Evolutionary conservation across 257 asterid genomes (phyloP), one percentile per base, ranked within the genome.

Genomic region (Fraxinus anomala): DNA sequence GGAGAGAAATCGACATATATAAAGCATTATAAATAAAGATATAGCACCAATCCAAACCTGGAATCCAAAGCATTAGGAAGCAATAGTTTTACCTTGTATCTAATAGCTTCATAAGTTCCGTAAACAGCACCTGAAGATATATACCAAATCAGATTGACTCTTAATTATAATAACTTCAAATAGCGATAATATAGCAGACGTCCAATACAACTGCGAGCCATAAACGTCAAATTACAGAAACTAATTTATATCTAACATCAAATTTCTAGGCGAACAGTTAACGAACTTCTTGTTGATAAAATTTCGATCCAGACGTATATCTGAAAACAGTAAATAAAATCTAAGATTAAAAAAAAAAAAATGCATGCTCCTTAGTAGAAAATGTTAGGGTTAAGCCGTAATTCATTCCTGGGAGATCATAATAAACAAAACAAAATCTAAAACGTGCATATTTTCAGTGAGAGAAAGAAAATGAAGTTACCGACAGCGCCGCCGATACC

Each of bases 401-500:
- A 63, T 63, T 34, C 69, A 10, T 26, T 63, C 1, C 1, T 61
- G 31, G 31, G 31, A 61, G 68, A 61, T 8, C 4, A 23, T 1
- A 61, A 23, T 61, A n/a, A n/a, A 61, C 24, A 6, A 63, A 63
- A 24, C 10, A 6, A 63, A 63, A 26, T 63, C 36, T 21, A 10
- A 61, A 61, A 23, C 5, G 1, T 4, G 69, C 69, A 63, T 23
- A 59, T n/a, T 21, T 59, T 59, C 31, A 63, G 36, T 61, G 68
- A 61, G 68, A 61, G 31, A 24, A 37, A 28, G 31, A n/a, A 61
- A 11, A 61, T 61, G 68, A 76, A 37, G 11, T 79, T 86, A 91
- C 97, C 97, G 3, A 92, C 92, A 65, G 96, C 97, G 75, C 97
- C 94, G 42, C 97, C 97, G 36, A 92, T 87, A 28, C 97, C 97